phyloP scores from a whole-genome alignment of 345 rosid genomes.

The Raphanus sativus region DNA sequence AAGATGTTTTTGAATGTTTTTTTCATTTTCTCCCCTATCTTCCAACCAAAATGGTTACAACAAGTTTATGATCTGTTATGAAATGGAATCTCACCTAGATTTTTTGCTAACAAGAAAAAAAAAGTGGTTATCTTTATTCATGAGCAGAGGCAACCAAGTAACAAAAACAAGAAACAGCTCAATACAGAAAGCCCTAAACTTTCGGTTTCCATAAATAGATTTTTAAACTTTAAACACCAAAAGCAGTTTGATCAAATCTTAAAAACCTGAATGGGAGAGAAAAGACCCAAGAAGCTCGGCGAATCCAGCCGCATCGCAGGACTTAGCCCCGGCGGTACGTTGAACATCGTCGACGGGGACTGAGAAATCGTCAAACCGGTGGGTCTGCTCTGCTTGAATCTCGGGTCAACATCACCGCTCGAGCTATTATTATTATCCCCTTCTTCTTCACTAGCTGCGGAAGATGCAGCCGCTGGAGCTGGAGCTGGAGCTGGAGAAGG shows the following conservation, averaged over 20 bases:
- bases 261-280: constrained; percentile 67
- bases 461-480: background rate
- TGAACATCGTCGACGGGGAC: constrained; percentile 50
- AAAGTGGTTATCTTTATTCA: background rate
- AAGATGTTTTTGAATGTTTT: background rate
- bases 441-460: constrained; percentile 18
- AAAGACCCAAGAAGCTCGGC: constrained; percentile 66
- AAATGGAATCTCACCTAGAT: constrained; percentile 8
- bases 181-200: constrained; percentile 22
- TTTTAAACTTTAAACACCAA: background rate
- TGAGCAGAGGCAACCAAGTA: constrained; percentile 28
- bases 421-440: background rate
- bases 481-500: constrained; percentile 46
- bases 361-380: constrained; percentile 49
- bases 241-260: constrained; percentile 1
- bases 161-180: constrained; percentile 32
- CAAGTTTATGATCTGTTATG: constrained; percentile 15
- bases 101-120: constrained; percentile 16
- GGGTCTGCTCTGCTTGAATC: constrained; percentile 53
- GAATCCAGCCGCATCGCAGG: constrained; percentile 66
- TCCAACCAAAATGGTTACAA: constrained; percentile 25
- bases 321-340: constrained; percentile 53
- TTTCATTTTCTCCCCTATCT: background rate
- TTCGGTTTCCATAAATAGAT: constrained; percentile 38
- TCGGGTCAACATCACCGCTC: constrained; percentile 42